A percentile compares a stretch with the other conserved stretches of the same genome.
These are phyloP conservation scores for Cordyceps cicadae DNA, from an alignment of 2,329 filamentous ascomycete genomes.

Conservation along the genomic window DNA sequence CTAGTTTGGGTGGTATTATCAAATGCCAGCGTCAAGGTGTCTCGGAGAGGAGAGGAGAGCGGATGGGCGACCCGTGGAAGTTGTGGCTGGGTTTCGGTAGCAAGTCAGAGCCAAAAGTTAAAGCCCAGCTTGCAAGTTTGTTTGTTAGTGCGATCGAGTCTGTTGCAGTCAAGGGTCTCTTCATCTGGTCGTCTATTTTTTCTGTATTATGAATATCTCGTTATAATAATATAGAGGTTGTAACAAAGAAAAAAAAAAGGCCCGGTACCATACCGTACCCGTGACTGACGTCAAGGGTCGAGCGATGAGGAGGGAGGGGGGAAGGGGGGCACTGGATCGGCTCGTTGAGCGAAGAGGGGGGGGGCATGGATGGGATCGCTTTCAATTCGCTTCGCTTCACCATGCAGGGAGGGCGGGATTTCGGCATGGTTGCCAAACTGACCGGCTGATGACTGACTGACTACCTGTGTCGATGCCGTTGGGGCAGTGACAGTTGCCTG, in stretches of 20 bases:
- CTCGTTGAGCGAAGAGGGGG: not conserved
- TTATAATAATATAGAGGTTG: too few relatives aligned
- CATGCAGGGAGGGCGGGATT: not conserved
- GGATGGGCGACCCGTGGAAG: not conserved
- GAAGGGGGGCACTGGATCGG: not conserved
- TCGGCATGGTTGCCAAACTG: not conserved
- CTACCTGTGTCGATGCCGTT: not conserved
- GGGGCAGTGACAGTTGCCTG: not conserved
- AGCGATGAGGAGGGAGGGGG: not conserved
- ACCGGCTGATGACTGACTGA: not conserved
- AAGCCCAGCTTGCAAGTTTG: too few relatives aligned
- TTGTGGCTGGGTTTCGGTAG: not conserved
- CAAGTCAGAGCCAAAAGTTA: not conserved
- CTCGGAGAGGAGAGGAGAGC: not conserved
- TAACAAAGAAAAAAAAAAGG: too few relatives aligned
- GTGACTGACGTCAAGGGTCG: conserved; percentile 2
- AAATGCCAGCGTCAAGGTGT: not conserved
- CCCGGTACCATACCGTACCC: too few relatives aligned
- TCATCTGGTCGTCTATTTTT: too few relatives aligned
- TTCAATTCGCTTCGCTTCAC: not conserved
- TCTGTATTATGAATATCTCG: too few relatives aligned
- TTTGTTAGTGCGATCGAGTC: not conserved
- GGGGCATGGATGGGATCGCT: not conserved
- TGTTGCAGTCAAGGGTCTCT: not conserved
- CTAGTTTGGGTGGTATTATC: not conserved